These are phyloP conservation scores for Russula virescens DNA, from an alignment of 768 basidiomycete species.

Conservation along the genomic window DNA sequence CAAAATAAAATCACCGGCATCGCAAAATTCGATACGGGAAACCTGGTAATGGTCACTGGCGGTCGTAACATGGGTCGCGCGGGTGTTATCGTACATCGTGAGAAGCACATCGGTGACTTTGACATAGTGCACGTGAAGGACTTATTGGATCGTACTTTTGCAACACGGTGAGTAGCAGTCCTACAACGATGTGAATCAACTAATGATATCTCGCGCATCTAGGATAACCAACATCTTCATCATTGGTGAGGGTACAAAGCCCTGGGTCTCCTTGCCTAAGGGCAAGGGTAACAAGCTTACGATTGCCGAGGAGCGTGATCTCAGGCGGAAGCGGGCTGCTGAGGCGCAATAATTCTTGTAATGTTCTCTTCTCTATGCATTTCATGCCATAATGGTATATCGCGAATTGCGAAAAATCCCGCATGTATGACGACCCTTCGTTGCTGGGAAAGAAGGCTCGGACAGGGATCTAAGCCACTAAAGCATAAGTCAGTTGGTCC, in stretches of 20 bases:
- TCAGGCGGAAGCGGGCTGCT: conserved; percentile 73
- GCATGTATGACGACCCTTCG: conserved; percentile 11
- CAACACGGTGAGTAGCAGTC: conserved; percentile 71
- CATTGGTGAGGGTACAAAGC: conserved; percentile 91
- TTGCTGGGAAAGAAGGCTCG: no score
- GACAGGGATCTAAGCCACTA: neutral
- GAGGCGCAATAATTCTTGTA: conserved; percentile 48
- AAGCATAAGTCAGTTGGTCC: neutral
- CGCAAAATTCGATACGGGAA: conserved; percentile 95
- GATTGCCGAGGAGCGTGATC: conserved; percentile 94
- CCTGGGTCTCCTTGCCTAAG: conserved; percentile 95
- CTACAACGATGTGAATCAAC: neutral
- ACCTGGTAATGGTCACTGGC: conserved; percentile 96
- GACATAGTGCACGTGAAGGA: conserved; percentile 99
- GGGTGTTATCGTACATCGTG: conserved; percentile 92
- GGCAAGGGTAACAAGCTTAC: conserved; percentile 98
- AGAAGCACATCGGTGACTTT: conserved; percentile 97
- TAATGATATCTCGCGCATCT: neutral
- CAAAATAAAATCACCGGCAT: conserved; percentile 89
- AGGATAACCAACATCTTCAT: conserved; percentile 98
- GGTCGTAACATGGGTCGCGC: conserved; percentile 99
- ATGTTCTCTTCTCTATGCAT: conserved; percentile 6
- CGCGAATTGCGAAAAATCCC: conserved; percentile 18
- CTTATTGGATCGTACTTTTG: conserved; percentile 90
- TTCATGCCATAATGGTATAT: conserved; percentile 31